These are phyloP conservation scores for Geoglossum glabrum DNA, from an alignment of 495 filamentous ascomycete species.

Conservation along the genomic window DNA sequence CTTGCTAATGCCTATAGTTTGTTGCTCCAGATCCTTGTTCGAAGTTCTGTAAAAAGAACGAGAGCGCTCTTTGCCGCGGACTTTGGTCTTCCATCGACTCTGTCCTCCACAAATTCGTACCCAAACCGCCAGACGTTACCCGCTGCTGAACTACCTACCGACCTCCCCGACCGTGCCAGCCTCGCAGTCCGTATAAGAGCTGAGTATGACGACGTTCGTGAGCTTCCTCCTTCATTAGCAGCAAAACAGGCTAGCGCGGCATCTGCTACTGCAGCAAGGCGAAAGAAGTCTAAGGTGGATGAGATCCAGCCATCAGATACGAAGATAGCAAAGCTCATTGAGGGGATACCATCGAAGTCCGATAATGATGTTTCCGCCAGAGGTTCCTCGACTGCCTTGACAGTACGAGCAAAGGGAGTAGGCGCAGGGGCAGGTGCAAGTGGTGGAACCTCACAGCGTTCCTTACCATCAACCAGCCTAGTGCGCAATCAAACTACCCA, in stretches of 20 bases:
- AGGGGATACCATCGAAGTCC: slow-evolving; percentile 33
- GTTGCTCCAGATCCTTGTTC: slow-evolving; percentile 20
- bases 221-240: slow-evolving; percentile 67
- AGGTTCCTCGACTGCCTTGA: slow-evolving; percentile 36
- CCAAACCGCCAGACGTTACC: slow-evolving; percentile 8
- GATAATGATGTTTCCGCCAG: slow-evolving; percentile 17
- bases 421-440: slow-evolving; percentile 22
- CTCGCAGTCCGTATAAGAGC: slow-evolving; percentile 40
- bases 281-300: slow-evolving; percentile 31
- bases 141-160: slow-evolving; percentile 23
- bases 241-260: slow-evolving; percentile 58
- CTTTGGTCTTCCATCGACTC: slow-evolving; percentile 16
- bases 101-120: slow-evolving; percentile 13
- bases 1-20: not conserved
- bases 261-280: slow-evolving; percentile 33
- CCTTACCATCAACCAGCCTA: slow-evolving; percentile 36
- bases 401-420: slow-evolving; percentile 20
- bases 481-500: slow-evolving; percentile 45
- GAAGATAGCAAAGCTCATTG: slow-evolving; percentile 47
- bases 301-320: slow-evolving; percentile 32
- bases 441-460: slow-evolving; percentile 25
- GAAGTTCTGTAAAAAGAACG: slow-evolving; percentile 46
- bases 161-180: slow-evolving; percentile 26
- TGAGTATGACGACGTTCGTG: slow-evolving; percentile 68
- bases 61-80: slow-evolving; percentile 29